Evolutionary conservation across 352 stramenopile genomes (phyloP), one percentile per base, ranked within the genome.

Genomic region (Globisporangium perplexum): DNA sequence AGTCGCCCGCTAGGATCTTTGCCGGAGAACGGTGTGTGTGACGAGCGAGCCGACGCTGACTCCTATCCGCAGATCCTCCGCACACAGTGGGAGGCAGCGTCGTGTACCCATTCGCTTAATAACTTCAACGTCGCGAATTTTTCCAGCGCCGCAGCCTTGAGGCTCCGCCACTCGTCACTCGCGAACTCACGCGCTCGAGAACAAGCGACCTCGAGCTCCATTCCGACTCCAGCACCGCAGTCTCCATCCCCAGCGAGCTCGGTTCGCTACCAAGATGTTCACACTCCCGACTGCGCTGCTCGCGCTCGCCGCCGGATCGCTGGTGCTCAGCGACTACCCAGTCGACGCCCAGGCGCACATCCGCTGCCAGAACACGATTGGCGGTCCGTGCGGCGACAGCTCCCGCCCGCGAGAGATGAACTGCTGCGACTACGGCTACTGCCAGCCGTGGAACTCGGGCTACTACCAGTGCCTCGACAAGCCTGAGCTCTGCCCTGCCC

Each of bases 401-500:
- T 71, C 66, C 0, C 48, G 48, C 3, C 44, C 67, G 5, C 53
- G 60, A 7, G 67, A 72, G 48, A 55, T 49, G 36, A 70, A 70
- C 42, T 84, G 73, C 55, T 68, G 62, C 23, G 63, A 74, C 55
- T 63, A 64, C 38, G 65, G 64, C 36, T 86, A 83, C 63, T 86
- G 75, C 59, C 72, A 83, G 63, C 75, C 75, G 36, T 84, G 75
- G 68, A 82, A 83, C 57, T 62, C 60, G 7, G 57, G 59, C 4
- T 84, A 84, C 66, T 83, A 86, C 60, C 74, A 84, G 42, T 84
- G 74, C 53, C 44, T 78, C 15, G 50, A 53, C 49, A 62, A 59
- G 11, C 70, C 68, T 1, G 41, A 47, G 17, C 63, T 66, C 44
- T 84, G 73, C n/a, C 66, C 65, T 0, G 49, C 47, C 0, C 68